Evolutionary conservation across 1,284 basidiomycete species (phyloP), one percentile per base, ranked within the genome.

Genomic region (Cutaneotrichosporon cyanovorans): DNA sequence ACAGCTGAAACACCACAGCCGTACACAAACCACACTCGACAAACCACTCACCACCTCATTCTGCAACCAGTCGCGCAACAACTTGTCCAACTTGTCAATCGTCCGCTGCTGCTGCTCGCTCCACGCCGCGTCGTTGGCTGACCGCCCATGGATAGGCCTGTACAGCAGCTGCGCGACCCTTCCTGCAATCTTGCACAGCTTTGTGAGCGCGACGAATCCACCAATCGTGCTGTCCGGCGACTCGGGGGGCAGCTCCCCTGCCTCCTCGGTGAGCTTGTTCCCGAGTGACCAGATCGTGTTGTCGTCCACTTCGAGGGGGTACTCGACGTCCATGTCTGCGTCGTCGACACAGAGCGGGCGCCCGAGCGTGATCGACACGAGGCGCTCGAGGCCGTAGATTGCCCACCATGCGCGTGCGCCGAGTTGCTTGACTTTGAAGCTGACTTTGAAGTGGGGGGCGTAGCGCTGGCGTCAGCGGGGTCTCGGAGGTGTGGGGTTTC

Each of bases 341-440:
- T 80, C 75, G 34, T 75, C 74, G 3, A 71, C 49, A 16, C 69
- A 69, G 19, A 60, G 50, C 1, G 72, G 61, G 9, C 87, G 79
- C 36, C 87, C 87, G 9, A 91, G 76, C 12, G 87, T 83, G 45
- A 90, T 78, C 18, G 88, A 88, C 22, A 91, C 80, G 84, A 90
- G 87, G 45, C 71, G 53, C 42, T 91, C 88, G 22, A 91, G 74
- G 15, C 82, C 82, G 61, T 91, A 91, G 21, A 89, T 83, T 31
- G 84, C 82, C 86, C 87, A 90, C 86, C 88, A 91, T 39, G 88
- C 83, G 69, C 89, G 86, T 43, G 83, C 76, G 28, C 87, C 80
- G 0, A 86, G 86, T 71, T 91, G 87, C 71, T 88, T 89, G 66
- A 90, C 85, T 36, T 85, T 78, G 33, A 83, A 75, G 21, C 79